Percentiles rank a stretch among this genome's conserved stretches.
Conservation (phyloP, 805 yeast species). For the Kazachstania bromeliacearum region DNA sequence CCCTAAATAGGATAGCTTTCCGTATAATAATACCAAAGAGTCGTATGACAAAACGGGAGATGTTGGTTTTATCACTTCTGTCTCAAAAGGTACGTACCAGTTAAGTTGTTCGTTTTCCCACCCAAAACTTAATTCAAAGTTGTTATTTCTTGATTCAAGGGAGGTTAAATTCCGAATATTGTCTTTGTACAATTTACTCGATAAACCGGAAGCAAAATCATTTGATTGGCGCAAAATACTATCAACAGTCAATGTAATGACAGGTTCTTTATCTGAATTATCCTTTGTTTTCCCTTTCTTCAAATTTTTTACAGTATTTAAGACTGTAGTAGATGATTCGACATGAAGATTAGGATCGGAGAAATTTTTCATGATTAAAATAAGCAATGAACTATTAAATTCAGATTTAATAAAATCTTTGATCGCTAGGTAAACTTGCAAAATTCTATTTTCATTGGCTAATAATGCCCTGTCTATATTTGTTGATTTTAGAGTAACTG, state of each 20-base stretch:
- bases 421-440: slow-evolving; percentile 37
- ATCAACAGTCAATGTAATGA: slow-evolving; percentile 15
- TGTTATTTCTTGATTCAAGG: slow-evolving; percentile 12
- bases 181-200: slow-evolving; percentile 37
- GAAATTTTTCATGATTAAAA: slow-evolving; percentile 34
- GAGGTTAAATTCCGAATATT: slow-evolving; percentile 32
- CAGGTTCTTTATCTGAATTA: slow-evolving; percentile 9
- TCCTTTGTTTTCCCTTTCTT: slow-evolving; percentile 15
- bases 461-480: slow-evolving; percentile 26
- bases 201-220: slow-evolving; percentile 43
- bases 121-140: slow-evolving; percentile 21
- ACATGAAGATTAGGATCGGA: slow-evolving; percentile 36
- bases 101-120: slow-evolving; percentile 21
- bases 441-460: slow-evolving; percentile 35
- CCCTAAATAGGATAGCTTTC: slow-evolving; percentile 9
- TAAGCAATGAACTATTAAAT: slow-evolving; percentile 34
- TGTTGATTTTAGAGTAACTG: slow-evolving; percentile 20
- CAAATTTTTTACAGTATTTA: slow-evolving; percentile 8
- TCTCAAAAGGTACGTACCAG: slow-evolving; percentile 32
- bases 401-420: slow-evolving; percentile 27
- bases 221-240: slow-evolving; percentile 26
- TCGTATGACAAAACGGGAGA: slow-evolving; percentile 36
- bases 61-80: slow-evolving; percentile 30
- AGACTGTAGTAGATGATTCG: slow-evolving; percentile 11
- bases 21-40: slow-evolving; percentile 29